Conservation (phyloP, 345 rosid species). For the Camelina laxa region DNA sequence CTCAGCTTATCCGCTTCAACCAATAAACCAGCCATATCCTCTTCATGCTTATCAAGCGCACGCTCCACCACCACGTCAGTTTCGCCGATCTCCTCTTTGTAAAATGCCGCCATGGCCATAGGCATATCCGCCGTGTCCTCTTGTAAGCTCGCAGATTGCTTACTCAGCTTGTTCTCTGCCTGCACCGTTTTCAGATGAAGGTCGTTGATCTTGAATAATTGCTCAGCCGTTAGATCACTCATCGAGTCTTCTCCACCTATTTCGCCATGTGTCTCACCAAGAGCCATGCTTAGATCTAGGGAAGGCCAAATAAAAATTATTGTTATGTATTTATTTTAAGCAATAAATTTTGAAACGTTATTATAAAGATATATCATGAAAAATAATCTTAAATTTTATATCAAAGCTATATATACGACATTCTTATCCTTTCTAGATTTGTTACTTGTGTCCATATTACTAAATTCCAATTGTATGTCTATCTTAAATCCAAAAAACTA, state of each 20-base stretch:
- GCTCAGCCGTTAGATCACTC: slow-evolving; percentile 45
- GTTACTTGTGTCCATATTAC: not conserved
- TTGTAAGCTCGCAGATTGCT: slow-evolving; percentile 46
- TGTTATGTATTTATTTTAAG: too few relatives aligned
- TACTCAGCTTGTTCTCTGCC: slow-evolving; percentile 46
- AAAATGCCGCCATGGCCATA: slow-evolving; percentile 30
- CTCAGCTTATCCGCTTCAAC: slow-evolving; percentile 51
- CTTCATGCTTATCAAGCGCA: slow-evolving; percentile 42
- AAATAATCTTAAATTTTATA: not conserved
- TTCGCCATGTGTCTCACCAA: slow-evolving; percentile 5
- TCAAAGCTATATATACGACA: not conserved
- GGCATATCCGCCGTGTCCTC: slow-evolving; percentile 55
- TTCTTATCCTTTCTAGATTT: not conserved
- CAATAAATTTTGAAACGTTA: not conserved
- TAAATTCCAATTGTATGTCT: not conserved
- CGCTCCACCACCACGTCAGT: slow-evolving; percentile 29
- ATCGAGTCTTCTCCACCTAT: slow-evolving; percentile 21
- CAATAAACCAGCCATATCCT: slow-evolving; percentile 39
- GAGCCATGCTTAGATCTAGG: slow-evolving; percentile 15
- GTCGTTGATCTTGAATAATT: slow-evolving; percentile 41
- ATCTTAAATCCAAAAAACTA: not conserved
- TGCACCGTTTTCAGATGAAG: slow-evolving; percentile 44
- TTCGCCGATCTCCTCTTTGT: slow-evolving; percentile 39
- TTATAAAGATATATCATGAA: not conserved
- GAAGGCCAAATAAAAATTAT: not conserved